Percentiles rank a stretch among this genome's conserved stretches.
Conservation (phyloP, 1,139 yeast genomes). For the Yamadazyma triangularis region DNA sequence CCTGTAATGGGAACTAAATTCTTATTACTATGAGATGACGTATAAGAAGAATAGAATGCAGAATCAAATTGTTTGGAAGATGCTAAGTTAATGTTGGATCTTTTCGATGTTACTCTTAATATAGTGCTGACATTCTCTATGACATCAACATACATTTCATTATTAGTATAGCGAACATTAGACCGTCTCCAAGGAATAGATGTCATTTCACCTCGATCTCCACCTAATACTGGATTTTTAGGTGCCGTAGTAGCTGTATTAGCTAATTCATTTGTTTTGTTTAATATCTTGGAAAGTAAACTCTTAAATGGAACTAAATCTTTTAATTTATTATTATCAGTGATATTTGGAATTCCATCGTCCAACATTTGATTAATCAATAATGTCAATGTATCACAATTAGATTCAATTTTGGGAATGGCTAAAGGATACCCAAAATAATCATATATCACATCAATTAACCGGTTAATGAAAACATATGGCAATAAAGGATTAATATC, state of each 20-base stretch:
- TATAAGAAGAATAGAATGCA: slow-evolving; percentile 30
- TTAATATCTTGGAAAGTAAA: slow-evolving; percentile 33
- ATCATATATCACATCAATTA: slow-evolving; percentile 49
- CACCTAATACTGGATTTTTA: neutral
- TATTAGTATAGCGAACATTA: slow-evolving; percentile 61
- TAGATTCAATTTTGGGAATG: slow-evolving; percentile 55
- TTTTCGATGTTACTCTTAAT: slow-evolving; percentile 14
- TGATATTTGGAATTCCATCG: slow-evolving; percentile 66
- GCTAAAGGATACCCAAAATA: slow-evolving; percentile 60
- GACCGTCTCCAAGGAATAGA: slow-evolving; percentile 70
- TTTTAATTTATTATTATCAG: slow-evolving; percentile 67
- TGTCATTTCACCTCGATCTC: slow-evolving; percentile 3
- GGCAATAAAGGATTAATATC: slow-evolving; percentile 47
- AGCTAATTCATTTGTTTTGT: slow-evolving; percentile 27
- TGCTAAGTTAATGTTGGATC: slow-evolving; percentile 4
- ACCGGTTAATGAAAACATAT: slow-evolving; percentile 47
- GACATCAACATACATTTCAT: slow-evolving; percentile 80
- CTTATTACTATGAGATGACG: slow-evolving; percentile 9
- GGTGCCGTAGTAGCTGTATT: slow-evolving; percentile 1
- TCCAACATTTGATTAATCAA: slow-evolving; percentile 58
- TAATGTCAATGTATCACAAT: slow-evolving; percentile 61
- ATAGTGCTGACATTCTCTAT: slow-evolving; percentile 54
- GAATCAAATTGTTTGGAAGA: slow-evolving; percentile 23
- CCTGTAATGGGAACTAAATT: slow-evolving; percentile 46
- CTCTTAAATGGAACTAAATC: slow-evolving; percentile 65